These are phyloP conservation scores for Nannochloris sp. DNA, from an alignment of 139 green algal genomes.

Conservation along the genomic window DNA sequence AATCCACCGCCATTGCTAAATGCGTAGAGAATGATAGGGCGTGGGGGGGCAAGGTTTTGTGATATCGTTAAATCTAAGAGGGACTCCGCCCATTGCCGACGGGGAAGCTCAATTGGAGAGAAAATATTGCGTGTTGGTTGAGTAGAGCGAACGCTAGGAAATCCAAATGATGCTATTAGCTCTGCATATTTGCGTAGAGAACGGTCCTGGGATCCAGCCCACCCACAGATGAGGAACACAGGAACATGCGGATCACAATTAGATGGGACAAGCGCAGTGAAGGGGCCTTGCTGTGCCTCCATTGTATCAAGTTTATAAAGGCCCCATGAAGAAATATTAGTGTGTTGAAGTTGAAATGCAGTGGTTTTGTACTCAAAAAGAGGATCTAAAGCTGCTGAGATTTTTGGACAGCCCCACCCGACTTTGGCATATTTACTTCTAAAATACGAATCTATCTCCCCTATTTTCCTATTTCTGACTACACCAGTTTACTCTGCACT, in stretches of 20 bases:
- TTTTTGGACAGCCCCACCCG: too few relatives aligned
- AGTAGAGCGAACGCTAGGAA: slow-evolving; percentile 2
- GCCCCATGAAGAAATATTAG: too few relatives aligned
- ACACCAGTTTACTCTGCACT: too few relatives aligned
- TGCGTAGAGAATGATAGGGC: slow-evolving; percentile 8
- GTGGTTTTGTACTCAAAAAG: too few relatives aligned
- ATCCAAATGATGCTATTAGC: too few relatives aligned
- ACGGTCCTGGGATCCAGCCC: slow-evolving; percentile 1
- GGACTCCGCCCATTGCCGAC: background rate
- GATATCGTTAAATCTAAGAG: slow-evolving; percentile 3
- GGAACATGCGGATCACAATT: background rate
- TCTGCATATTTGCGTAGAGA: slow-evolving; percentile 2
- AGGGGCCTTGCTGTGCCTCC: background rate
- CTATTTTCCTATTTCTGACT: too few relatives aligned
- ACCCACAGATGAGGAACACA: background rate
- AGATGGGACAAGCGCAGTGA: background rate
- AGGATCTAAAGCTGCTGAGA: too few relatives aligned
- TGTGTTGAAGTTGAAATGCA: too few relatives aligned
- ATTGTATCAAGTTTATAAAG: too few relatives aligned
- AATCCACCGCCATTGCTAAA: slow-evolving; percentile 25
- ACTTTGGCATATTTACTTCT: too few relatives aligned
- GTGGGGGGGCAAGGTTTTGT: background rate
- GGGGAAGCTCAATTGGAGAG: background rate
- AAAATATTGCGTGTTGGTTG: slow-evolving; percentile 7
- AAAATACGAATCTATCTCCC: too few relatives aligned